Conservation (phyloP, 2,329 filamentous ascomycete genomes). For the Thelonectria rubi region DNA sequence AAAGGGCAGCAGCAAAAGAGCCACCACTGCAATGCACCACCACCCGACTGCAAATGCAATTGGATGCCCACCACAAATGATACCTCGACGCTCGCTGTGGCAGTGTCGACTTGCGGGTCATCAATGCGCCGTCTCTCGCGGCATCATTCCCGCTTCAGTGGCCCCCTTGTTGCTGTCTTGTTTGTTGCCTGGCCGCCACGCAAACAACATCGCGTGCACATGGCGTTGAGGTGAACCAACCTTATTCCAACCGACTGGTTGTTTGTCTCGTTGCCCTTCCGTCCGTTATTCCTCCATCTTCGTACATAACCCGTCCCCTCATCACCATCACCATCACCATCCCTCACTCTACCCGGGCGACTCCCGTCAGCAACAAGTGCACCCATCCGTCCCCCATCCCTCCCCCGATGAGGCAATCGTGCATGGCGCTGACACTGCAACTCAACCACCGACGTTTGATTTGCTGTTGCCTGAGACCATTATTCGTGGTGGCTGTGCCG, state of each 20-base stretch:
- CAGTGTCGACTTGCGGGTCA: slow-evolving; percentile 42
- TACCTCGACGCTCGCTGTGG: slow-evolving; percentile 19
- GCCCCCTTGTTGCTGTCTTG: not conserved
- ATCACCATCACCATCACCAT: not conserved
- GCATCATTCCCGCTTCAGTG: slow-evolving; percentile 30
- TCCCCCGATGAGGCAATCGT: not conserved
- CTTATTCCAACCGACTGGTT: slow-evolving; percentile 6
- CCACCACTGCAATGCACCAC: too few relatives aligned
- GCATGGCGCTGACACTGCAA: not conserved
- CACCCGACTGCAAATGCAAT: too few relatives aligned
- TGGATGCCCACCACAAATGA: slow-evolving; percentile 3
- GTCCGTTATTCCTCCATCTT: not conserved
- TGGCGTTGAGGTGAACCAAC: slow-evolving; percentile 1
- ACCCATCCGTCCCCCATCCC: not conserved
- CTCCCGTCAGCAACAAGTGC: not conserved
- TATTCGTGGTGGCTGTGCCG: slow-evolving; percentile 6
- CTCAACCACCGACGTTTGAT: not conserved
- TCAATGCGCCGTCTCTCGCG: slow-evolving; percentile 44
- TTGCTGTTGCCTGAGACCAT: slow-evolving; percentile 11
- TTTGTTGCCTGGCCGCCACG: not conserved
- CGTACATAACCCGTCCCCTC: too few relatives aligned
- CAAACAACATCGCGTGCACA: not conserved
- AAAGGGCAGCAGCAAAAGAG: too few relatives aligned
- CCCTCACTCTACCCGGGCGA: not conserved
- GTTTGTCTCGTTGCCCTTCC: not conserved